Base-by-base conservation (phyloP, 768 basidiomycete genomes). In the Saitozyma sp. region DNA sequence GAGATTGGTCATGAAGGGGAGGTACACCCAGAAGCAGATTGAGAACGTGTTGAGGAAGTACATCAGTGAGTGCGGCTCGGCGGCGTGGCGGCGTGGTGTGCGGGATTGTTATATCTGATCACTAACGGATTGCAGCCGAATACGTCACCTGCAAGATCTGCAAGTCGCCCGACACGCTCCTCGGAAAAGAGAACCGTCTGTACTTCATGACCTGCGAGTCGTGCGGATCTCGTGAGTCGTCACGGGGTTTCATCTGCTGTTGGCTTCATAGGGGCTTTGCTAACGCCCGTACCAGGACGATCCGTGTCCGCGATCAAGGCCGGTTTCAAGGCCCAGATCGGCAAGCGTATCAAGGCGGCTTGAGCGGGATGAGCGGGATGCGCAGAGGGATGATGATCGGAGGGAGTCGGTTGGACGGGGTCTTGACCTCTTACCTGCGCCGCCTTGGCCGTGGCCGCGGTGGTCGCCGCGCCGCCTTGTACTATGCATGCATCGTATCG, bases 121-220 rank as follows among this genome's bases (percentile, higher is more conserved):
- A 46, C 11, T 46, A 6, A 57, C 62, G 58, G 61, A 50, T 8
- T 14, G 11, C 68, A 95, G 94, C 95, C 64, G 94, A 97, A 82
- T 98, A 97, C 81, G 95, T 97, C 64, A 94, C 94, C 45, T 99
- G 96, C 86, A 95, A 96, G 82, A 98, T 94, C 46, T 99, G 96
- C 85, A 99, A 97, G 82, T 97, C 95, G 0, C 91, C 91, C 50
- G 96, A 99, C 79, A 99, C 96, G 2, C 86, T 96, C 17, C 86
- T 99, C 43, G 88, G 89, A 38, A 99, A 98, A 81, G 94, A 98
- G 82, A 96, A 96, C 80, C 91, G 96, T 81, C 91, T 99, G 78
- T 97, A 94, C 85, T 99, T 99, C 85, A 80, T 83, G 65, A 79
- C 76, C 41, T 82, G 81, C 69, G 78, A 79, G 64, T 67, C 75